Evolutionary conservation across 441 rosid genomes (phyloP), one percentile per base, ranked within the genome.

Genomic region (Pelargonium citronellum): DNA sequence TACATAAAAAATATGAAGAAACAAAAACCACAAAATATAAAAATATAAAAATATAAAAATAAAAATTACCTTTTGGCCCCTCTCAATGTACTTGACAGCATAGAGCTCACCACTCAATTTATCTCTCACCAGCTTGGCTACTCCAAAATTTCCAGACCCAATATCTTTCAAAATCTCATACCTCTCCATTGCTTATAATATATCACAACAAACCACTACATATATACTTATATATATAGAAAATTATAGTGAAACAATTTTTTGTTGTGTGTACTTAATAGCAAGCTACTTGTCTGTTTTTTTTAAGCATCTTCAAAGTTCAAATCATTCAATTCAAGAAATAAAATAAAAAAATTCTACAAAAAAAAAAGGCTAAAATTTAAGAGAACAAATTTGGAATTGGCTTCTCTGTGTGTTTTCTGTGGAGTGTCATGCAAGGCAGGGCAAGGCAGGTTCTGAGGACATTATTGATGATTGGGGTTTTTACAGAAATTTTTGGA

Each of bases 31-130:
- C 30, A 24, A 24, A 24, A n/a, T n/a, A n/a, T n/a, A n/a, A n/a
- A n/a, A n/a, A n/a, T n/a, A 27, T 27, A 0, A 34, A 34, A 4
- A 34, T 34, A 0, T 15, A 53, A n/a, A 16, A 19, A 53, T 5
- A 53, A 53, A 16, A 19, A 53, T 17, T 53, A 95, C 99, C 98
- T 90, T 95, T 79, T 91, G 91, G 80, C 99, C 99, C 82, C 99
- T 82, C 92, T 95, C 98, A 81, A 95, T 95, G 67, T 92, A 92
- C 83, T 95, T 95, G 41, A 95, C 96, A 79, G 99, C 99, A 76
- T 92, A 97, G 78, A 92, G 97, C 70, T 89, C 96, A 17, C 87
- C 81, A 49, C 89, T 89, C 73, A 82, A 89, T 72, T 86, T 85
- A 46, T 95, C 97, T 76, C 93, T 87, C 98, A 90, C 92, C 82